These are phyloP conservation scores for Syncephalastrum monosporum DNA, from an alignment of 371 early-diverging fungal genomes.

Conservation along the genomic window DNA sequence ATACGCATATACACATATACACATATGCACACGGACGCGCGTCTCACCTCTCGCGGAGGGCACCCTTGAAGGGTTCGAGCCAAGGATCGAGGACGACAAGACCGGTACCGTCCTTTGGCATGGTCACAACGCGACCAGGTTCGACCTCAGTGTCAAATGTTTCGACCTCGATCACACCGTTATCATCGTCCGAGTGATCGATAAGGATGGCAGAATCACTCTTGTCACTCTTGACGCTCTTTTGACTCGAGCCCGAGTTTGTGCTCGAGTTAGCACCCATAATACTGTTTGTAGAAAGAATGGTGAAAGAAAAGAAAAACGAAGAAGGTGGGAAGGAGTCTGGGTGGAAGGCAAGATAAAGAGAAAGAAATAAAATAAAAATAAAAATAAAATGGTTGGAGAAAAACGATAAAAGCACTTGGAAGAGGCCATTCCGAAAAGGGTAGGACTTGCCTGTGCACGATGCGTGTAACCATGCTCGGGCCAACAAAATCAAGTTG, in stretches of 20 bases:
- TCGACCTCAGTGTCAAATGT: constrained; percentile 37
- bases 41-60: constrained; percentile 59
- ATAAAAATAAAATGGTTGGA: background rate
- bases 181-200: too few species aligned
- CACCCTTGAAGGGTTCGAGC: constrained; percentile 63
- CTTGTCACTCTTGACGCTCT: too few species aligned
- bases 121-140: constrained; percentile 38
- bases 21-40: background rate
- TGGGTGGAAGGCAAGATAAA: background rate
- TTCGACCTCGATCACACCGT: background rate
- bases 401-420: background rate
- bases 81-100: constrained; percentile 69
- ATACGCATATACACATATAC: background rate
- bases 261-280: too few species aligned
- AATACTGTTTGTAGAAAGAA: background rate
- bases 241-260: too few species aligned
- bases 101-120: constrained; percentile 60
- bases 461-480: too few species aligned
- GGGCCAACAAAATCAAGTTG: too few species aligned
- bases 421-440: too few species aligned
- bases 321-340: background rate
- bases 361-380: background rate
- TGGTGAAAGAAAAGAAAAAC: background rate
- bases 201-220: too few species aligned
- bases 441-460: too few species aligned